A percentile compares a stretch with the other conserved stretches of the same genome.
Conservation (phyloP, 2,329 filamentous ascomycete species). For the Knufia fluminis region DNA sequence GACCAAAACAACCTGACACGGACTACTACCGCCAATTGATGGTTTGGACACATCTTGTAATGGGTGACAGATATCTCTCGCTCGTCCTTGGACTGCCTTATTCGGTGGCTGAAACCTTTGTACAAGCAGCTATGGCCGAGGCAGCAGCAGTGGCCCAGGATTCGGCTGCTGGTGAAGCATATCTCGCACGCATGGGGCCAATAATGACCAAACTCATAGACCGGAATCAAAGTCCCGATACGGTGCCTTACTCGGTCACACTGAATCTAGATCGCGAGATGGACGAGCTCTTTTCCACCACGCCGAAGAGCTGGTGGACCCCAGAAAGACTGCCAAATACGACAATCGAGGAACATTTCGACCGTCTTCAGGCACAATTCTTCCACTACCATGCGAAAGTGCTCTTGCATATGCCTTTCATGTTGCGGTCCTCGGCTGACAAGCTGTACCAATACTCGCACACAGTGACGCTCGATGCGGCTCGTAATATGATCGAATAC, state of each 20-base stretch:
- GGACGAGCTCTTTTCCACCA: conserved; percentile 24
- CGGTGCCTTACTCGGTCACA: conserved; percentile 31
- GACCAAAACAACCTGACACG: conserved; percentile 21
- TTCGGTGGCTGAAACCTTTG: conserved; percentile 28
- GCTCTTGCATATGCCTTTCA: conserved; percentile 40
- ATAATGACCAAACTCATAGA: conserved; percentile 34
- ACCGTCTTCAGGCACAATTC: conserved; percentile 31
- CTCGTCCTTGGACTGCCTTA: conserved; percentile 47
- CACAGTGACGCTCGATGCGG: conserved; percentile 32
- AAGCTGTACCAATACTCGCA: conserved; percentile 33
- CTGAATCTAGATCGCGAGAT: conserved; percentile 36
- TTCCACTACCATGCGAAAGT: conserved; percentile 32
- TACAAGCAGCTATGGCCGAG: conserved; percentile 23
- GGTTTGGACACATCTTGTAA: conserved; percentile 34
- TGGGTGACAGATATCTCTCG: conserved; percentile 43
- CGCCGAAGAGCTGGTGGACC: conserved; percentile 28
- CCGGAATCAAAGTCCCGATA: conserved; percentile 31
- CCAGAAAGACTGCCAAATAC: conserved; percentile 19
- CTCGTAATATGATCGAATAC: conserved; percentile 32
- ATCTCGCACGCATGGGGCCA: conserved; percentile 27
- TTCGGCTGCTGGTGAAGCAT: conserved; percentile 23
- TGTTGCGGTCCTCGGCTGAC: conserved; percentile 33
- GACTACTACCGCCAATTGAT: conserved; percentile 27
- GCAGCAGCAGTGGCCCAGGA: neutral
- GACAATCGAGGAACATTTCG: conserved; percentile 25